Base-by-base conservation (phyloP, 176 grass and related monocot species). In the Triticum urartu region DNA sequence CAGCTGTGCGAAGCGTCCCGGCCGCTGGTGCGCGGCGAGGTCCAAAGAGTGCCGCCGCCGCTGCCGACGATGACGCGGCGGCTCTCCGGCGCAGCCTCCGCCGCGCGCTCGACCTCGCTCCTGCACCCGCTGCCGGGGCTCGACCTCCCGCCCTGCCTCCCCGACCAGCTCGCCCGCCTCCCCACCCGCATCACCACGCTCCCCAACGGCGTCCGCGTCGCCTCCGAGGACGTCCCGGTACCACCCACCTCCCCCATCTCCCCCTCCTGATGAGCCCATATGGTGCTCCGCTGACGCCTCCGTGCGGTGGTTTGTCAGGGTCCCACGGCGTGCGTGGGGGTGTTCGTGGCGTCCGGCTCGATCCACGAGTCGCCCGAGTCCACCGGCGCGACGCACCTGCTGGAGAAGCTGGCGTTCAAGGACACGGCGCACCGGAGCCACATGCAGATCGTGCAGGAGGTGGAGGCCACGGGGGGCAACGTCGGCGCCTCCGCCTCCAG, bases 381-480 rank as follows among this genome's bases (percentile, higher is more conserved):
- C 38, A 58, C 64, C 40, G 88, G 96, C 64, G 89, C 88, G 8
- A 86, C 93, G 3, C 82, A 94, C 83, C 40, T 98, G 45, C 85
- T 98, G 11, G 93, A 95, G 83, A 89, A 84, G 80, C 70, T 98
- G 86, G 87, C 92, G 22, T 98, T 95, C 83, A 98, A 98, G 86
- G 94, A 85, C 79, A 98, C 96, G 43, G 88, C 83, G 79, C 85
- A 95, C 81, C 70, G 93, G 34, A 87, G 76, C 38, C 91, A 95
- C 80, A 61, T 77, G 76, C 77, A 80, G 54, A 91, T 98, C 48
- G 84, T 94, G 48, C 87, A 40, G n/a, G 84, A 92, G 7, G 86
- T 98, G 14, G 93, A 95, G 86, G 45, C 78, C 60, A 89, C 79
- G 2, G 96, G 96, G 28, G 92, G 79, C 20, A 98, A 87, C 64